Base-by-base conservation (phyloP, 2,329 filamentous ascomycete genomes). In the Colletotrichum spaethianum region DNA sequence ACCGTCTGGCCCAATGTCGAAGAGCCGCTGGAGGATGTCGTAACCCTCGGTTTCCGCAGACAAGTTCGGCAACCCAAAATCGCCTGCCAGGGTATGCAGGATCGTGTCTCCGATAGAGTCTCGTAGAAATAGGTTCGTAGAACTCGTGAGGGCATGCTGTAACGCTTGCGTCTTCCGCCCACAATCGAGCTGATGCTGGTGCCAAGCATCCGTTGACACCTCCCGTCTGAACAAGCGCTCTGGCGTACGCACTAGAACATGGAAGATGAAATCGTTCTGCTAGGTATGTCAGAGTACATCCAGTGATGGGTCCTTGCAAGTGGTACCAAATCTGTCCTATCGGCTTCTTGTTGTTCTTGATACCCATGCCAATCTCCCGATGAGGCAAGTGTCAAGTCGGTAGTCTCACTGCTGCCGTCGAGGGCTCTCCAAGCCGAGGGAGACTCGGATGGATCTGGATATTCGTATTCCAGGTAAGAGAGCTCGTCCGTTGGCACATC, bases 241-340 rank as follows among this genome's bases (percentile, higher is more conserved):
- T 63, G 16, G 60, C 28, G 44, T 63, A 38, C 31, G 9, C 33
- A 63, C n/a, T 11, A 63, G 33, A 63, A 63, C 14, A 63, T 63
- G 16, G 31, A 63, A 53, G 26, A 40, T 63, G 16, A 63, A 5
- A 28, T 62, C 11, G 16, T 63, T 63, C 42, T 63, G 31, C 53
- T 5, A 11, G 31, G 31, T 14, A 38, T 63, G 8, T 63, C 9
- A 63, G 31, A 53, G 46, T 23, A 20, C 11, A 53, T 52, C 14
- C 16, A 63, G 33, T 33, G 6, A 52, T 52, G 14, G 46, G 26
- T 28, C n/a, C 8, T 46, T 31, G 5, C 12, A 26, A 40, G 31
- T 26, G n/a, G 46, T 63, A 63, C 60, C 3, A 40, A 36, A 42
- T 52, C 20, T 31, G n/a, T 31, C 20, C 31, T 40, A 11, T 53